These are phyloP conservation scores for Singerocomus rubriflavus DNA, from an alignment of 1,284 basidiomycete genomes.

Conservation along the genomic window DNA sequence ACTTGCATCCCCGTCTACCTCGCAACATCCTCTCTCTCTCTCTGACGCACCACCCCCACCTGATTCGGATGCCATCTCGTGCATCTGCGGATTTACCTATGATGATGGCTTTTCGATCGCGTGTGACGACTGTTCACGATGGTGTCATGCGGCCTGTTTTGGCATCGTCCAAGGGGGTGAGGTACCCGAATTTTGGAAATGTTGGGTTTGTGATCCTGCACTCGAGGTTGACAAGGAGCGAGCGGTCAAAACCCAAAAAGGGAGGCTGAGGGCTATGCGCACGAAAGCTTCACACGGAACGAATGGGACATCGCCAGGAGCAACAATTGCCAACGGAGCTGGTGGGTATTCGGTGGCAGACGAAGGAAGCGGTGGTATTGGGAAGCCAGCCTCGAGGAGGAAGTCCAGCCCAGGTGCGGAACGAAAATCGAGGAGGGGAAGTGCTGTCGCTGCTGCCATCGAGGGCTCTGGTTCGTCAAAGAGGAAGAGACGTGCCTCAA, in stretches of 20 bases:
- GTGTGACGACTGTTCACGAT: slow-evolving; percentile 85
- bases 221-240: slow-evolving; percentile 42
- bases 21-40: slow-evolving; percentile 17
- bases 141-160: slow-evolving; percentile 92
- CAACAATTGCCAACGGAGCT: slow-evolving; percentile 14
- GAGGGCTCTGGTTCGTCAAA: slow-evolving; percentile 37
- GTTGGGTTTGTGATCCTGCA: slow-evolving; percentile 57
- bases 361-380: slow-evolving; percentile 11
- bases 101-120: slow-evolving; percentile 94
- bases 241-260: slow-evolving; percentile 46
- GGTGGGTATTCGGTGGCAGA: slow-evolving; percentile 12
- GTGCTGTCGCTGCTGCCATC: slow-evolving; percentile 35
- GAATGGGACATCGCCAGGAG: slow-evolving; percentile 17
- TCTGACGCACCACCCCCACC: slow-evolving; percentile 23
- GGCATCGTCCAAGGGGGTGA: slow-evolving; percentile 59
- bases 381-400: slow-evolving; percentile 30
- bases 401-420: slow-evolving; percentile 45
- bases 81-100: slow-evolving; percentile 70
- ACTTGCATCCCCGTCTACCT: slow-evolving; percentile 23
- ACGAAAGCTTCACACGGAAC: slow-evolving; percentile 26
- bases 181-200: slow-evolving; percentile 75
- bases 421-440: slow-evolving; percentile 42
- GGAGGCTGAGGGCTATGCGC: slow-evolving; percentile 27
- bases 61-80: slow-evolving; percentile 53
- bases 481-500: slow-evolving; percentile 42